These are phyloP conservation scores for Aspergillus taichungensis DNA, from an alignment of 495 filamentous ascomycete genomes.

Conservation along the genomic window DNA sequence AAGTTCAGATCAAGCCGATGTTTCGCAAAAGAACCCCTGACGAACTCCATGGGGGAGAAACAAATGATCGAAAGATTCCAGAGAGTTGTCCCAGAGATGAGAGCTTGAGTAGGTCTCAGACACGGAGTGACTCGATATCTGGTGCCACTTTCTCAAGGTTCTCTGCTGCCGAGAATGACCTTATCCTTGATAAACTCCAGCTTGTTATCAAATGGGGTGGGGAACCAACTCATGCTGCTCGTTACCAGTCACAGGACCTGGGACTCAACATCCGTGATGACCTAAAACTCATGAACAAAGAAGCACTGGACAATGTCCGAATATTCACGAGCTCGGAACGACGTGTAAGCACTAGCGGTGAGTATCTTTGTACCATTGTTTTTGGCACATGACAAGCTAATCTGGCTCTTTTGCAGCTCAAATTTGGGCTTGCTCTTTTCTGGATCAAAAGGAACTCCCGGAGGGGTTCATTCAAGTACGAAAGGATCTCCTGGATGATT, in stretches of 20 bases:
- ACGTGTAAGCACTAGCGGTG: conserved; percentile 82
- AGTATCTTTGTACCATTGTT: conserved; percentile 14
- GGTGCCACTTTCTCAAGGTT: conserved; percentile 82
- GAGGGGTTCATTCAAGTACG: conserved; percentile 77
- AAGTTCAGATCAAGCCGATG: conserved; percentile 99
- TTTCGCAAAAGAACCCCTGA: conserved; percentile 73
- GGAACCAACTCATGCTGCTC: conserved; percentile 92
- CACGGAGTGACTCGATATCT: conserved; percentile 71
- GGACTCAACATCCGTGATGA: conserved; percentile 95
- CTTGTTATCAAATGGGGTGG: conserved; percentile 99
- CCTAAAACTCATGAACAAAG: conserved; percentile 83
- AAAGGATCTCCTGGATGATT: conserved; percentile 93
- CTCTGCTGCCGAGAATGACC: conserved; percentile 78
- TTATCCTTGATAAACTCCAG: conserved; percentile 89
- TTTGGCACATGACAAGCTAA: conserved; percentile 10
- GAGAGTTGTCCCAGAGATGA: conserved; percentile 12
- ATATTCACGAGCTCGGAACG: conserved; percentile 93
- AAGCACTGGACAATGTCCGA: conserved; percentile 79
- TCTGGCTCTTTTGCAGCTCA: conserved; percentile 46
- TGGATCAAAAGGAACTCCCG: conserved; percentile 76
- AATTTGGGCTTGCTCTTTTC: conserved; percentile 89
- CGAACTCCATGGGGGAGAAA: conserved; percentile 30
- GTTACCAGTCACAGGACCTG: conserved; percentile 90
- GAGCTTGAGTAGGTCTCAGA: conserved; percentile 32
- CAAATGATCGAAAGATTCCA: not conserved